Evolutionary conservation across 2,329 filamentous ascomycete species (phyloP), one percentile per base, ranked within the genome.

Genomic region (Diaporthe aspalathi): DNA sequence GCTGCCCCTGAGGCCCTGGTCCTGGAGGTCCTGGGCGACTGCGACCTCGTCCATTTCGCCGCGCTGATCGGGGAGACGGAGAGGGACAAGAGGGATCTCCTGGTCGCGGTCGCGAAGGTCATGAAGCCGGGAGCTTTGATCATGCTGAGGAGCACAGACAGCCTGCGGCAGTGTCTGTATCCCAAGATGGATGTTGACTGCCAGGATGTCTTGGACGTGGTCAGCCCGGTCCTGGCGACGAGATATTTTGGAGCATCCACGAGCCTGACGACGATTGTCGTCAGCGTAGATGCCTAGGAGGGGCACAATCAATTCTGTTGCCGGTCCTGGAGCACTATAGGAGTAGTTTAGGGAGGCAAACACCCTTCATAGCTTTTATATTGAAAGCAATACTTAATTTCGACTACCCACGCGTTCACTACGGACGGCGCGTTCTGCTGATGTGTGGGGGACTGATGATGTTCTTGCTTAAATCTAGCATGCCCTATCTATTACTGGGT

Each of bases 171-270:
- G 54, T 49, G 57, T 9, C 67, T 70, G 20, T 70, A 70, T 24
- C 67, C 67, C 22, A 70, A 35, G 56, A 65, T 70, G 67, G 67
- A 70, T n/a, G 67, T 70, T 7, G 67, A 70, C 22, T 63, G 56
- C 8, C 54, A 38, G 56, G 67, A 70, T 22, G 67, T 70, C 2
- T 47, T 70, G 56, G 45, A 50, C 11, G 67, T 70, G 17, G 67
- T 70, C 20, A 70, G 45, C 12, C 67, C 67, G 8, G 56, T 70
- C 12, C 32, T 70, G 47, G 67, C 67, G 32, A 63, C 67, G 20
- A 63, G 67, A 45, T 70, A 70, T 12, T 70, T 70, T 35, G 67
- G 67, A 27, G 67, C 54, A 3, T 63, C 67, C 2, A 70, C 67
- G 22, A 70, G 67, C 35, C 24, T 70, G 45, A 70, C 67, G 11